Base-by-base conservation (phyloP, 1,284 basidiomycete species). In the Neotropicomus parvogracilis region DNA sequence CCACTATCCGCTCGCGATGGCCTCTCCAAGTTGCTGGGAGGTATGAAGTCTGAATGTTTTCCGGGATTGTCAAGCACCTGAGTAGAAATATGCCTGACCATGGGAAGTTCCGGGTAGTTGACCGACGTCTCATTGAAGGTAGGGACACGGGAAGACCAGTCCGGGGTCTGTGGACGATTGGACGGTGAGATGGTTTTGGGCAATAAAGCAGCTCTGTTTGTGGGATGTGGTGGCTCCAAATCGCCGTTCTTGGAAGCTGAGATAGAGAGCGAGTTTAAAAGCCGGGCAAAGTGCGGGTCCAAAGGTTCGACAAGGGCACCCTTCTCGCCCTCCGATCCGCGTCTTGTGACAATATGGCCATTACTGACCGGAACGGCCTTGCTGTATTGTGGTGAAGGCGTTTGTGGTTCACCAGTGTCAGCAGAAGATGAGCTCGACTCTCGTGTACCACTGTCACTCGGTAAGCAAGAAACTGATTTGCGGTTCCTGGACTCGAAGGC, bases 211-310 rank as follows among this genome's bases (percentile, higher is more conserved):
- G 17, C 34, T 33, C 34, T 40, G 40, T 52, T 44, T 24, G 32
- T 24, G 20, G 33, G 20, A 19, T 38, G 43, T 17, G 28, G 19
- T 36, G 48, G 32, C 12, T 58, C 55, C 14, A 39, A n/a, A 50
- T 52, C 40, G 24, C 46, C 57, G 53, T 50, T 55, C 58, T 49
- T 60, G n/a, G 72, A 71, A 10, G 79, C 81, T 20, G 85, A 88
- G 42, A 81, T 65, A 12, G 80, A 76, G 41, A 88, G 72, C 6
- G 77, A 79, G 42, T 73, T 79, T 41, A 88, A 68, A 11, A 88
- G 71, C 19, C 80, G 76, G 19, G 85, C 83, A 59, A 89, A 77
- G 57, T 88, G 83, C 32, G 85, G 82, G 62, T 88, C 83, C 49
- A 83, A 66, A 40, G 63, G 54, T 46, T 64, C 55, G 12, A 49